Conservation (phyloP, 129 eudicot species). For the Solidago caesia region DNA sequence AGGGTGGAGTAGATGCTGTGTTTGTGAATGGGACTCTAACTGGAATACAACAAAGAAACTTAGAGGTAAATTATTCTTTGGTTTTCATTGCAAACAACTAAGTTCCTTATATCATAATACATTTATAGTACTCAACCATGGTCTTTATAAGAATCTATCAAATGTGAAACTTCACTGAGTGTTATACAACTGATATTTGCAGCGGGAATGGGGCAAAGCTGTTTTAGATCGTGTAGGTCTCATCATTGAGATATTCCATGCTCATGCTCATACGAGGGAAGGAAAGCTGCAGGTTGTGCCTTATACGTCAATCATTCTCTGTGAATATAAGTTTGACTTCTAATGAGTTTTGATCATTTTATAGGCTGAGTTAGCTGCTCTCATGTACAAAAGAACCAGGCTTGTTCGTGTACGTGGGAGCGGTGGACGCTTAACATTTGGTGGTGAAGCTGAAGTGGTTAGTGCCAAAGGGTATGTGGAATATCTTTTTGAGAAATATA, state of each 20-base stretch:
- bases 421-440: slow-evolving; percentile 81
- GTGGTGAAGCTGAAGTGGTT: slow-evolving; percentile 96
- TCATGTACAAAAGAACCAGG: slow-evolving; percentile 88
- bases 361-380: slow-evolving; percentile 97
- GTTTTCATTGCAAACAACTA: not conserved
- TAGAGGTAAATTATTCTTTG: slow-evolving; percentile 56
- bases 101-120: not conserved
- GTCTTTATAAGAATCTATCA: not conserved
- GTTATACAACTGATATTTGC: slow-evolving; percentile 22
- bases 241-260: slow-evolving; percentile 90
- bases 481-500: not conserved
- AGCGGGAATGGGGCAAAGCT: slow-evolving; percentile 83
- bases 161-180: not conserved
- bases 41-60: slow-evolving; percentile 88
- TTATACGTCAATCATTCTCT: slow-evolving; percentile 2
- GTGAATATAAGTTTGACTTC: slow-evolving; percentile 8
- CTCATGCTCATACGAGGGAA: slow-evolving; percentile 98
- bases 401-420: slow-evolving; percentile 91
- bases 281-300: slow-evolving; percentile 79
- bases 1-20: slow-evolving; percentile 87
- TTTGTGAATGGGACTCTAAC: slow-evolving; percentile 77
- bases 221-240: slow-evolving; percentile 98
- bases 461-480: slow-evolving; percentile 88
- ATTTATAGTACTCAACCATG: not conserved
- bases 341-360: slow-evolving; percentile 6